Evolutionary conservation across 2,329 filamentous ascomycete species (phyloP).

Genomic region (Alternaria burnsii): DNA sequence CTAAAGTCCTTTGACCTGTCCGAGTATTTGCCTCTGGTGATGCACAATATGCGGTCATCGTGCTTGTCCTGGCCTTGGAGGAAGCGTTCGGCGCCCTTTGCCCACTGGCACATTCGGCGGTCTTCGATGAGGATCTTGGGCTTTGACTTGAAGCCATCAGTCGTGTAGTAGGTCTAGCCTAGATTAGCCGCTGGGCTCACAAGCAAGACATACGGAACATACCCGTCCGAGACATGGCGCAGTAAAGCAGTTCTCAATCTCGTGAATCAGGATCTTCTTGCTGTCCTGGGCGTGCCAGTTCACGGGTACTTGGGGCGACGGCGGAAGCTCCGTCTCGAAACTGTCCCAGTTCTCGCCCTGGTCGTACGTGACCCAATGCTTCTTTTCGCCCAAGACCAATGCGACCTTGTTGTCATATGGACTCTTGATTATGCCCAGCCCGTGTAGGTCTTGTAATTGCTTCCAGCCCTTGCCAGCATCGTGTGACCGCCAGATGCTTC

Average conservation of each 20-base stretch:
- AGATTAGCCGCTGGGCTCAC: slow-evolving; percentile 16
- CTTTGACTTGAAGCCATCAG: slow-evolving; percentile 78
- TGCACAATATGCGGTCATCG: slow-evolving; percentile 78
- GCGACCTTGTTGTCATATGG: slow-evolving; percentile 80
- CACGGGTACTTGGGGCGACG: slow-evolving; percentile 68
- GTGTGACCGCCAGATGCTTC: slow-evolving; percentile 77
- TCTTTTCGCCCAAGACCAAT: slow-evolving; percentile 75
- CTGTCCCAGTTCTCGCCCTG: slow-evolving; percentile 80
- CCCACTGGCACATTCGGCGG: slow-evolving; percentile 86
- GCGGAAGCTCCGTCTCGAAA: slow-evolving; percentile 68
- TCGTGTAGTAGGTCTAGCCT: slow-evolving; percentile 72
- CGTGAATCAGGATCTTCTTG: slow-evolving; percentile 84
- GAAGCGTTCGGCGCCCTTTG: slow-evolving; percentile 78
- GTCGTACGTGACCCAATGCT: slow-evolving; percentile 85
- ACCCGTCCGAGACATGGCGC: slow-evolving; percentile 58
- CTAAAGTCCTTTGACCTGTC: slow-evolving; percentile 77
- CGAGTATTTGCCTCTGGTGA: slow-evolving; percentile 76
- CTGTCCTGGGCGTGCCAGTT: slow-evolving; percentile 85
- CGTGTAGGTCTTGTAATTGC: slow-evolving; percentile 68
- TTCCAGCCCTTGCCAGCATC: slow-evolving; percentile 85
- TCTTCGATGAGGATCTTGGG: slow-evolving; percentile 71
- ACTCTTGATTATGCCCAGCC: slow-evolving; percentile 73
- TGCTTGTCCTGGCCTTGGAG: slow-evolving; percentile 71
- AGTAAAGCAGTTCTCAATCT: slow-evolving; percentile 50
- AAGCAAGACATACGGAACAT: slow-evolving; percentile 47